Percentiles rank a stretch among this genome's conserved stretches.
phyloP scores from a whole-genome alignment of 2,329 filamentous ascomycete species.

The Cladophialophora bantiana region DNA sequence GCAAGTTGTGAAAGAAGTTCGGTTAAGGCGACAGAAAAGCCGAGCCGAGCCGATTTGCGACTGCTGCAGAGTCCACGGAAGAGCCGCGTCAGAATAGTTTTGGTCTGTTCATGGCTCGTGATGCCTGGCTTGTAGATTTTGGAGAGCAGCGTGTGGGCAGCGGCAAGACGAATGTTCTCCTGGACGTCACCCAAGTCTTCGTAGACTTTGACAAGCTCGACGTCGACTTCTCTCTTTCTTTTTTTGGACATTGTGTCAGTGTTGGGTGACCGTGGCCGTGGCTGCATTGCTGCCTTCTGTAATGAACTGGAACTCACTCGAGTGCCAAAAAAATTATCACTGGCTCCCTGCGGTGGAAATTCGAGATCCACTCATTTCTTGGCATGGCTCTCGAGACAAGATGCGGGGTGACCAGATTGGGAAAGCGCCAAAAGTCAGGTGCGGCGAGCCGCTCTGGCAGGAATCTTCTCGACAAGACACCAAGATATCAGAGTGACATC shows the following conservation, averaged over 20 bases:
- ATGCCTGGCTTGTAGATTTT: constrained; percentile 53
- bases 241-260: constrained; percentile 34
- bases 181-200: constrained; percentile 57
- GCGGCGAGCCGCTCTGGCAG: background rate
- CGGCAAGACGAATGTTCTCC: constrained; percentile 55
- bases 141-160: constrained; percentile 52
- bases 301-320: background rate
- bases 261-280: background rate
- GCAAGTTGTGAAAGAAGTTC: constrained; percentile 79
- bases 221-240: constrained; percentile 46
- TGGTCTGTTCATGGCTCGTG: constrained; percentile 50
- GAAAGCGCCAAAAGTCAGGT: constrained; percentile 6
- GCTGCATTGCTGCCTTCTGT: background rate
- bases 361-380: background rate
- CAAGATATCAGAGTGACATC: background rate
- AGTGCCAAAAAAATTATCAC: background rate
- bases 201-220: constrained; percentile 57
- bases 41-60: constrained; percentile 84
- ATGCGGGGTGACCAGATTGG: constrained; percentile 6
- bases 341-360: background rate
- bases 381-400: too few relatives aligned
- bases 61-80: constrained; percentile 90
- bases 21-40: constrained; percentile 87
- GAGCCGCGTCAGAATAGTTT: constrained; percentile 64
- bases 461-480: constrained; percentile 4